Evolutionary conservation across 805 yeast genomes (phyloP), one percentile per base, ranked within the genome.

Genomic region (Sugiyamaella chiloensis): DNA sequence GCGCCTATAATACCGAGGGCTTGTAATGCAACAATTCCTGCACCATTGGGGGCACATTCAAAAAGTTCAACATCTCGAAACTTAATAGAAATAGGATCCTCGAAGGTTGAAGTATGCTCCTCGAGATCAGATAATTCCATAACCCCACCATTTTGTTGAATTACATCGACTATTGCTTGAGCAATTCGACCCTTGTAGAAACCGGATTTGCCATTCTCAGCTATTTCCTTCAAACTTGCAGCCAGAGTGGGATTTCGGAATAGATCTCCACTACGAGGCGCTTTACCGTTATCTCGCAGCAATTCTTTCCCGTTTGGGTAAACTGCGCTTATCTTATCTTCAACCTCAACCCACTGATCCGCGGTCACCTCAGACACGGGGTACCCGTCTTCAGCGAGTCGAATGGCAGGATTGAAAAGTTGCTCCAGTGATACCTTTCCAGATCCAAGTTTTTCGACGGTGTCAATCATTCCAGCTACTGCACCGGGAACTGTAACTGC

Each of bases 21-120:
- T 17, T 83, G 65, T 42, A 85, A 67, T 0, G 89, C 91, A 40
- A 85, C 84, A 11, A 85, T 63, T 5, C 93, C 93, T 42, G 85
- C 87, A 2, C 91, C 87, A 63, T 81, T 85, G 12, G 95, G 95
- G 6, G 93, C 91, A 52, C 85, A 81, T 61, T 85, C 91, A 87
- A 88, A 83, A 20, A 85, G 69, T 29, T 71, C 73, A 41, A 73
- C 69, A 42, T 75, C 66, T 47, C 80, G 71, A 2, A 57, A 52
- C 17, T 5, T 75, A 73, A 42, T 63, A n/a, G 67, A 67, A 12
- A 85, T 77, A 2, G 93, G 90, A 0, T 80, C 80, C 20, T 83
- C 84, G 55, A 76, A 72, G 0, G 83, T 73, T 1, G 89, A 77
- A 0, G 73, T 67, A 62, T 85, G 91, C 16, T 58, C 53, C 8